Evolutionary conservation across 2,329 filamentous ascomycete genomes (phyloP).

Genomic region (Mycosphaerella sp.): DNA sequence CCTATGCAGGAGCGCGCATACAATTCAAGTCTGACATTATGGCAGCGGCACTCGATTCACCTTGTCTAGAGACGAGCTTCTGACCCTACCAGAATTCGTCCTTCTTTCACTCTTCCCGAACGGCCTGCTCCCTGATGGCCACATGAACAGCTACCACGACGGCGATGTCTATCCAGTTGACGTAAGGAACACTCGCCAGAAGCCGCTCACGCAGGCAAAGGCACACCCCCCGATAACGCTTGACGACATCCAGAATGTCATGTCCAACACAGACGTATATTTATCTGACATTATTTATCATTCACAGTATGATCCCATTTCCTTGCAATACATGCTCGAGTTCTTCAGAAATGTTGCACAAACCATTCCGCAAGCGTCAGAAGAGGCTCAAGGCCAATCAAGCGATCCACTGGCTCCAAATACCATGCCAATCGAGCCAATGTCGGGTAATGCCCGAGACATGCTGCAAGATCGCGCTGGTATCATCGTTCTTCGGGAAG

Average conservation of each 20-base stretch:
- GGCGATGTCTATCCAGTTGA: conserved; percentile 95
- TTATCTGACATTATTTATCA: conserved; percentile 51
- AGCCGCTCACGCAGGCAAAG: conserved; percentile 30
- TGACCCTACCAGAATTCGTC: conserved; percentile 95
- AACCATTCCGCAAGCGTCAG: conserved; percentile 76
- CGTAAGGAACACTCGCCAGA: conserved; percentile 53
- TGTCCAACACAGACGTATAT: conserved; percentile 45
- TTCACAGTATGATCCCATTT: conserved; percentile 86
- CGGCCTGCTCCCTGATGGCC: conserved; percentile 92
- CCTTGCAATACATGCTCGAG: conserved; percentile 97
- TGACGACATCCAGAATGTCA: conserved; percentile 36
- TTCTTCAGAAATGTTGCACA: conserved; percentile 96
- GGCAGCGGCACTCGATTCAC: conserved; percentile 84
- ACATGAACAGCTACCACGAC: conserved; percentile 88
- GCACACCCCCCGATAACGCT: conserved; percentile 29
- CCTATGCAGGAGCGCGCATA: not conserved
- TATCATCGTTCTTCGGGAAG: conserved; percentile 93
- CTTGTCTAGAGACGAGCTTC: conserved; percentile 85
- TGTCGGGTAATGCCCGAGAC: conserved; percentile 57
- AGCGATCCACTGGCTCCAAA: conserved; percentile 49
- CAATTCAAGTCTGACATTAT: conserved; percentile 22
- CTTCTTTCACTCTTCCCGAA: conserved; percentile 97
- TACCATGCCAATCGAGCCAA: conserved; percentile 64
- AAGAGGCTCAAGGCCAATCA: conserved; percentile 41
- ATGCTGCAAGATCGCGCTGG: conserved; percentile 83